Conservation (phyloP, 768 basidiomycete species). For the Amanita jacksonii region DNA sequence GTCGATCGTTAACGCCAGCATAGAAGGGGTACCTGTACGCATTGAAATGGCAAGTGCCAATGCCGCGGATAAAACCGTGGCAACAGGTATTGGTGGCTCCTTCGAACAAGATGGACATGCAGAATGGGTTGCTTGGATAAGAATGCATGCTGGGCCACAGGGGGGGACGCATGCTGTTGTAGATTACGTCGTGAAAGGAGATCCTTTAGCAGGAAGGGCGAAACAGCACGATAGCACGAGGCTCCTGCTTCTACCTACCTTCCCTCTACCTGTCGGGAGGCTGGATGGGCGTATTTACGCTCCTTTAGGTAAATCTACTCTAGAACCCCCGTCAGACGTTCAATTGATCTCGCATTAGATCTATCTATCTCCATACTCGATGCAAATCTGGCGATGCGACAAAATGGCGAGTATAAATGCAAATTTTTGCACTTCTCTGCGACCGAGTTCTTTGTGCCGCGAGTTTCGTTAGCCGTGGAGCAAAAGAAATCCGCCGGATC, state of each 20-base stretch:
- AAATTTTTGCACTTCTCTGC: slow-evolving; percentile 8
- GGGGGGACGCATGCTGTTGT: slow-evolving; percentile 45
- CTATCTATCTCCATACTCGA: slow-evolving; percentile 32
- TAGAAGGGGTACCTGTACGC: slow-evolving; percentile 57
- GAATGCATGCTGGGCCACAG: slow-evolving; percentile 42
- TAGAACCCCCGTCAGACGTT: slow-evolving; percentile 6
- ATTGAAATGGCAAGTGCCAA: slow-evolving; percentile 41
- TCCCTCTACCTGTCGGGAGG: slow-evolving; percentile 56
- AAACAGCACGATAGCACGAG: slow-evolving; percentile 27
- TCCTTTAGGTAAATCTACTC: slow-evolving; percentile 35
- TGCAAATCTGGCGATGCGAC: slow-evolving; percentile 7
- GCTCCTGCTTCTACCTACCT: slow-evolving; percentile 56
- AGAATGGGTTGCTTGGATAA: slow-evolving; percentile 60
- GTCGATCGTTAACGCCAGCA: slow-evolving; percentile 42
- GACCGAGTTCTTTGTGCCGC: slow-evolving; percentile 9
- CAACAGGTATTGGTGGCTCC: slow-evolving; percentile 26
- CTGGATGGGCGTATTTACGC: slow-evolving; percentile 53
- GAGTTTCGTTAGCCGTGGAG: slow-evolving; percentile 10
- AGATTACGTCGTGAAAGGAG: slow-evolving; percentile 51
- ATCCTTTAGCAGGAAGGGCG: slow-evolving; percentile 14
- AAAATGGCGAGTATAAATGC: not conserved
- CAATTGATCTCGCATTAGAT: slow-evolving; percentile 20
- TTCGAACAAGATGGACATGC: slow-evolving; percentile 47
- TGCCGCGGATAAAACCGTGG: slow-evolving; percentile 25
- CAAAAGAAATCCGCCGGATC: not conserved